Evolutionary conservation across 2,329 filamentous ascomycete genomes (phyloP).

Genomic region (Venturia oleaginea): DNA sequence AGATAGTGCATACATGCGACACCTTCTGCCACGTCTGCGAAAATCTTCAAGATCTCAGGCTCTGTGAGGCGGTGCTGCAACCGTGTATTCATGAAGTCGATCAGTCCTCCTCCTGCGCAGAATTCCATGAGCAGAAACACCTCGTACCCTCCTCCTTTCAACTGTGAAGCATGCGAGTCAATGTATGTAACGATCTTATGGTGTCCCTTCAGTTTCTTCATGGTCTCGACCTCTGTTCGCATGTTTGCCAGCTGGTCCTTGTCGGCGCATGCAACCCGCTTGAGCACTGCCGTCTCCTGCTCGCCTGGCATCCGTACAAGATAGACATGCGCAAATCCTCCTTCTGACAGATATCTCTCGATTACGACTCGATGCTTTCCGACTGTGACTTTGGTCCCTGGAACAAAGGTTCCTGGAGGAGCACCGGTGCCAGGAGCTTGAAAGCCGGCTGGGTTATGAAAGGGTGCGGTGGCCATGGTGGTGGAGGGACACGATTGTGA

Average conservation of each 20-base stretch:
- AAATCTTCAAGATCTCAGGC: constrained; percentile 94
- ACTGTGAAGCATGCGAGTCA: constrained; percentile 92
- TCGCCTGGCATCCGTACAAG: constrained; percentile 73
- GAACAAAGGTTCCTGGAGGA: constrained; percentile 68
- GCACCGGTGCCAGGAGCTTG: constrained; percentile 18
- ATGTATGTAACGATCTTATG: constrained; percentile 95
- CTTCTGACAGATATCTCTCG: constrained; percentile 95
- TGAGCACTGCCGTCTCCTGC: constrained; percentile 75
- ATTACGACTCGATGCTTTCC: constrained; percentile 88
- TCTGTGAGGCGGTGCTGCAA: constrained; percentile 94
- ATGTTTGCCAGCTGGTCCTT: constrained; percentile 91
- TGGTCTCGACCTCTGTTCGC: constrained; percentile 97
- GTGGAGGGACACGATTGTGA: neutral
- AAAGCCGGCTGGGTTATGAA: constrained; percentile 7
- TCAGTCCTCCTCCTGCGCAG: constrained; percentile 87
- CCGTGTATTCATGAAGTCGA: constrained; percentile 99
- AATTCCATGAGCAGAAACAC: constrained; percentile 98
- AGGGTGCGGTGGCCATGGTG: constrained; percentile 10
- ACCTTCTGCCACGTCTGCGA: constrained; percentile 89
- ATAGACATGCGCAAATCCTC: constrained; percentile 97
- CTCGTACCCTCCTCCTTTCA: constrained; percentile 89
- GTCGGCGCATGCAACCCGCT: constrained; percentile 92
- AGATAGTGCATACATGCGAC: constrained; percentile 99
- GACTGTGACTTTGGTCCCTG: constrained; percentile 94
- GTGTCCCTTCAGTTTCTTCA: constrained; percentile 98